Conservation (phyloP, 805 yeast species). For the Brettanomyces nanus region DNA sequence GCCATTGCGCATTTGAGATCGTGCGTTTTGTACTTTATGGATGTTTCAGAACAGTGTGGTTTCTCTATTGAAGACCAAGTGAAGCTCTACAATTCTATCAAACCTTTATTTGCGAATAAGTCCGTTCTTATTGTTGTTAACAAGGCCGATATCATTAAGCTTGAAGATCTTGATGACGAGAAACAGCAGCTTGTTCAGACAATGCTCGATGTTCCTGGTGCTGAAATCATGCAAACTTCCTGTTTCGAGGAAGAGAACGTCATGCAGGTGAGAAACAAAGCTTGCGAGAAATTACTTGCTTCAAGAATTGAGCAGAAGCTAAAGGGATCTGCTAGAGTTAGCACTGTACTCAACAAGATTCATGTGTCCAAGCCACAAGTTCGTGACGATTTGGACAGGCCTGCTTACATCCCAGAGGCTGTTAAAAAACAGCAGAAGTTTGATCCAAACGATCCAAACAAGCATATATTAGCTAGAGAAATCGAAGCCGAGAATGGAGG, state of each 20-base stretch:
- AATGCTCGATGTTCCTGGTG: conserved; percentile 61
- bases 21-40: conserved; percentile 96
- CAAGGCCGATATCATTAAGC: conserved; percentile 83
- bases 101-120: conserved; percentile 95
- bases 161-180: conserved; percentile 74
- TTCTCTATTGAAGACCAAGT: conserved; percentile 96
- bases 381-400: conserved; percentile 79
- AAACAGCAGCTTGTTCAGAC: conserved; percentile 65
- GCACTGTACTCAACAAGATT: conserved; percentile 85
- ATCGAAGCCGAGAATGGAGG: conserved; percentile 95
- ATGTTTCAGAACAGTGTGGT: conserved; percentile 98
- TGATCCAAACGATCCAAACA: conserved; percentile 72
- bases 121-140: conserved; percentile 92
- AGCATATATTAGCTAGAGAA: conserved; percentile 77
- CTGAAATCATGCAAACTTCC: conserved; percentile 87
- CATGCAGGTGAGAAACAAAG: conserved; percentile 92
- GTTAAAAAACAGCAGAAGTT: conserved; percentile 54
- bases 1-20: conserved; percentile 98
- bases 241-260: conserved; percentile 92
- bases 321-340: conserved; percentile 85
- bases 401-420: conserved; percentile 76
- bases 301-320: conserved; percentile 95
- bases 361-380: conserved; percentile 87
- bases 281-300: conserved; percentile 93
- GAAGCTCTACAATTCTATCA: conserved; percentile 91